Evolutionary conservation across 768 basidiomycete species (phyloP), one percentile per base, ranked within the genome.

Genomic region (Suillus hirtellus): DNA sequence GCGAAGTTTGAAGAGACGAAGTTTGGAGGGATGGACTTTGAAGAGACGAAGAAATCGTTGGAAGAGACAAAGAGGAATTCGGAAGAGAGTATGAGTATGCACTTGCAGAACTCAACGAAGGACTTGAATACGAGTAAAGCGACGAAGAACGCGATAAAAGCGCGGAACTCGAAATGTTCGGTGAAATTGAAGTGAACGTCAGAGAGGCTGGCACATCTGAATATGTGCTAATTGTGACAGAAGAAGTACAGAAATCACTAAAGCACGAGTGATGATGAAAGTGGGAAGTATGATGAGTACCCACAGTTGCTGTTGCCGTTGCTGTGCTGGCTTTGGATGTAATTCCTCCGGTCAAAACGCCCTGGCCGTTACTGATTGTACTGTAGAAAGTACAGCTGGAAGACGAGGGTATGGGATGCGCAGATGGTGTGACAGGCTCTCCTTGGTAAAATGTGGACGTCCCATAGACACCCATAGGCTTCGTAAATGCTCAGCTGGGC

Each of bases 381-480:
- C 78, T 76, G 19, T 80, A 63, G 3, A 81, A 65, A 17, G 77
- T 78, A 78, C 94, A 95, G 24, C 80, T 75, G 19, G 86, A 89
- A 2, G 87, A 86, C 5, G 84, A 68, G 0, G 86, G 88, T 1
- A 75, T 77, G 3, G 86, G 82, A 68, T 88, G 86, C 2, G 86
- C 78, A 8, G 79, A 46, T 15, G 89, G 87, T 2, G 85, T 89
- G 0, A 65, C 71, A 0, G 82, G 79, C 38, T 86, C 73, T 43
- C 87, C 87, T 78, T 92, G 90, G 69, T 81, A 73, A 78, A 85
- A 90, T 0, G 88, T 89, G 15, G 87, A 89, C 19, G 77, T 73
- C 40, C 85, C 85, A 68, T 89, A 88, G n/a, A 89, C 81, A 35
- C 88, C 88, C 85, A 87, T 86, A 4, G 86, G 84, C 83, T 85